These are phyloP conservation scores for Penicillium sp. DNA, from an alignment of 2,329 filamentous ascomycete genomes.

Conservation along the genomic window DNA sequence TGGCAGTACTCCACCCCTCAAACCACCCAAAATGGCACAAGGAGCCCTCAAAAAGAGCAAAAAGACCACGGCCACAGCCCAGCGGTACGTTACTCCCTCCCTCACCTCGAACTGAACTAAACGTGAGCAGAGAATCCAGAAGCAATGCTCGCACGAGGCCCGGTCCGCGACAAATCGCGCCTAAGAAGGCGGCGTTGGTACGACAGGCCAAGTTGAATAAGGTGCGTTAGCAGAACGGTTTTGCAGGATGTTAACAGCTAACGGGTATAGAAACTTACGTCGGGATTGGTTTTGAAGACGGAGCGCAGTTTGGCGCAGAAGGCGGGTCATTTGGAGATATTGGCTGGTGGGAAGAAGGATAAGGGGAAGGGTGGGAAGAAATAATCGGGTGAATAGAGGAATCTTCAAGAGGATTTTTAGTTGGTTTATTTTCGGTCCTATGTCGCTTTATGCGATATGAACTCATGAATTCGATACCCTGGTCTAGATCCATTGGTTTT, in stretches of 20 bases:
- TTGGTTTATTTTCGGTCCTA: no score
- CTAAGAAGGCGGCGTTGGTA: conserved; percentile 59
- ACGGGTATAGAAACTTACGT: conserved; percentile 52
- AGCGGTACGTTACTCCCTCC: conserved; percentile 32
- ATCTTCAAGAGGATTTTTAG: no score
- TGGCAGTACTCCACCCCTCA: conserved; percentile 3
- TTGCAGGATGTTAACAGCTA: no score
- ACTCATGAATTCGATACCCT: conserved; percentile 25
- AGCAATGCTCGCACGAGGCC: conserved; percentile 49
- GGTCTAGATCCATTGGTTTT: background rate
- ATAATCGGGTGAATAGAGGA: background rate
- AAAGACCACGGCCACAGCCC: conserved; percentile 30
- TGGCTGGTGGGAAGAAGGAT: conserved; percentile 63
- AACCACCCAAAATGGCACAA: conserved; percentile 45
- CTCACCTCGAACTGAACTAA: background rate
- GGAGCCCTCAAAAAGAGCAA: conserved; percentile 47
- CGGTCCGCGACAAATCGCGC: conserved; percentile 60
- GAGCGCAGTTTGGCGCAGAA: conserved; percentile 62
- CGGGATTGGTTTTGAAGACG: conserved; percentile 61
- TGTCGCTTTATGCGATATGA: conserved; percentile 3
- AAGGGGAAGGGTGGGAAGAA: conserved; percentile 35
- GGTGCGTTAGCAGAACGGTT: conserved; percentile 33
- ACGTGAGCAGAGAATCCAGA: background rate
- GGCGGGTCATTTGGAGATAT: conserved; percentile 65
- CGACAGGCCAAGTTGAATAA: conserved; percentile 61